Base-by-base conservation (phyloP, 306 rosid genomes). In the Morella rubra region DNA sequence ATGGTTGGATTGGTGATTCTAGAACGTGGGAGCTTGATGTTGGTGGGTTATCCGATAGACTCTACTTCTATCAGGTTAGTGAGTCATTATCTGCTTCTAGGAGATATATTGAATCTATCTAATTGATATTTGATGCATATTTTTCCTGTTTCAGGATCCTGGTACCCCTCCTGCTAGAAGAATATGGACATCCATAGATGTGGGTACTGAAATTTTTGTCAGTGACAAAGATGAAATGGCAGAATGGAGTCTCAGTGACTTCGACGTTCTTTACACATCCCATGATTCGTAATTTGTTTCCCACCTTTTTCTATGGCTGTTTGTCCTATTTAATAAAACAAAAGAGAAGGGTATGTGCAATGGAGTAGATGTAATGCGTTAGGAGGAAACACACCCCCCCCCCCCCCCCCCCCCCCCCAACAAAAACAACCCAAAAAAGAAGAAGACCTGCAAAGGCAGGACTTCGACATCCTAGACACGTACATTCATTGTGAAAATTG, bases 1-100 rank as follows among this genome's bases (percentile, higher is more conserved):
- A 87, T 18, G 97, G 93, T 10, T 93, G 97, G 97, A 75, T 90
- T 73, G 91, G 93, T 1, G 92, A 90, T 82, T 77, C 89, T 13
- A 87, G 91, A 71, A 89, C 90, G 32, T 90, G 97, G 96, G 91
- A 90, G 54, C 97, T 93, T 76, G 92, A 93, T 85, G 96, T 87
- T 82, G 97, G 97, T 45, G 89, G 82, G 1, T 69, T 93, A 20
- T 86, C 97, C 2, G 83, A 86, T 45, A 84, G 90, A 44, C 91
- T 93, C 62, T 84, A 86, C 85, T 90, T 84, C 67, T 93, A 90
- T 81, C 97, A 93, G 96, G 93, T 69, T 7, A 77, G 52, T 37
- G 10, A 40, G 10, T 49, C 5, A 32, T 45, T 60, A 46, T 32
- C 20, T 42, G 4, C 22, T 58, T 1, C 14, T 58, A 58, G 54